Evolutionary conservation across 176 grass and related monocot genomes (phyloP).

Genomic region (Pontederia paniculata): DNA sequence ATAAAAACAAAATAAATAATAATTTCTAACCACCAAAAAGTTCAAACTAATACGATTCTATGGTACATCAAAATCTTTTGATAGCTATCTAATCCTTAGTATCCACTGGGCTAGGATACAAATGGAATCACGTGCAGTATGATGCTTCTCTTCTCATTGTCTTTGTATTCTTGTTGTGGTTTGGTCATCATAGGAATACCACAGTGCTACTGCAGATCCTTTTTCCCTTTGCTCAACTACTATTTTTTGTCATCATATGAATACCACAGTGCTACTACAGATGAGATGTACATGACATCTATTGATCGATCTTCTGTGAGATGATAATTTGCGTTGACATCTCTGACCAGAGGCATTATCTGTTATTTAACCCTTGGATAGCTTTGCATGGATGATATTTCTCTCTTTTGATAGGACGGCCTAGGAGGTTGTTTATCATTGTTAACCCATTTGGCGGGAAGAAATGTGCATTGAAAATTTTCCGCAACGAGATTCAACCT

Average conservation of each 20-base stretch:
- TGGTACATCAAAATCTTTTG: not conserved
- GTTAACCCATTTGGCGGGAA: constrained; percentile 81
- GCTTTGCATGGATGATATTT: not conserved
- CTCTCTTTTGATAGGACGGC: constrained; percentile 29
- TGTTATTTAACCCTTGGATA: not conserved
- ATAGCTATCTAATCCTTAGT: not conserved
- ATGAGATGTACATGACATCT: too few relatives aligned
- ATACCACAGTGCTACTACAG: too few relatives aligned
- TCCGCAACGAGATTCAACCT: constrained; percentile 48
- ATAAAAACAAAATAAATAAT: not conserved
- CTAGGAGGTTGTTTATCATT: constrained; percentile 39
- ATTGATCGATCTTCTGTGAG: too few relatives aligned
- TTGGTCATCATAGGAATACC: too few relatives aligned
- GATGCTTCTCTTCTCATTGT: too few relatives aligned
- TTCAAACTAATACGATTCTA: not conserved
- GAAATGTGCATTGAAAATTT: constrained; percentile 45
- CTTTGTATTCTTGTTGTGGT: too few relatives aligned
- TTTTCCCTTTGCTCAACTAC: too few relatives aligned
- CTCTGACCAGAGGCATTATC: not conserved
- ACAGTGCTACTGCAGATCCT: too few relatives aligned
- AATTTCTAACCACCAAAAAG: not conserved
- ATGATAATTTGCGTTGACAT: not conserved
- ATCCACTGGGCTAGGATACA: not conserved
- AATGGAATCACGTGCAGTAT: too few relatives aligned
- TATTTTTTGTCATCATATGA: too few relatives aligned